These are phyloP conservation scores for Darksidea phi DNA, from an alignment of 495 filamentous ascomycete genomes.

Conservation along the genomic window DNA sequence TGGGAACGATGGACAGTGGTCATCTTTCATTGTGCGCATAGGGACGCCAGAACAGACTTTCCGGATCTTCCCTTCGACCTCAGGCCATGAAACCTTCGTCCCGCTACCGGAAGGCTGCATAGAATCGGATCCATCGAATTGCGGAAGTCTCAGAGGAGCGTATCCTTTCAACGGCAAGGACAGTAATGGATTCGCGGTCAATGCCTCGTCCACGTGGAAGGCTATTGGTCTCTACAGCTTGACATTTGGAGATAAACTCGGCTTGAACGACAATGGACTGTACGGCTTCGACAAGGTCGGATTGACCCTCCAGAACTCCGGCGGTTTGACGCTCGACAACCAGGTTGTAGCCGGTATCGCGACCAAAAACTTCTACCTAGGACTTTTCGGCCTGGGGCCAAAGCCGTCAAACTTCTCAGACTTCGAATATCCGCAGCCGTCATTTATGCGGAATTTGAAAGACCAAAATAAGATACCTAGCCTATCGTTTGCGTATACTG, in stretches of 20 bases:
- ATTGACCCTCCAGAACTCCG: slow-evolving; percentile 9
- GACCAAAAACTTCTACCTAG: slow-evolving; percentile 23
- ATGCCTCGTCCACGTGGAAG: slow-evolving; percentile 24
- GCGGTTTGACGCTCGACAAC: slow-evolving; percentile 2
- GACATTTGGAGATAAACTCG: slow-evolving; percentile 3
- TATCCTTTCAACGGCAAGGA: slow-evolving; percentile 12
- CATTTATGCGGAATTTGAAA: slow-evolving; percentile 18
- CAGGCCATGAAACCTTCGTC: slow-evolving; percentile 11
- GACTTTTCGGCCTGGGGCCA: slow-evolving; percentile 20
- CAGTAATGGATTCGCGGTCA: slow-evolving; percentile 12
- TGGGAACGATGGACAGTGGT: slow-evolving; percentile 31
- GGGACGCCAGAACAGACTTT: slow-evolving; percentile 26
- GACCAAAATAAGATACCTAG: slow-evolving; percentile 46
- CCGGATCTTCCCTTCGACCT: slow-evolving; percentile 12
- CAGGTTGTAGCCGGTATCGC: slow-evolving; percentile 24
- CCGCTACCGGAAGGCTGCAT: slow-evolving; percentile 14
- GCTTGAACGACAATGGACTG: slow-evolving; percentile 17
- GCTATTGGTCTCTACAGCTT: slow-evolving; percentile 12
- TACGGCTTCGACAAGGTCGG: slow-evolving; percentile 29
- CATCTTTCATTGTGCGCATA: slow-evolving; percentile 23
- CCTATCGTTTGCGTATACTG: slow-evolving; percentile 57
- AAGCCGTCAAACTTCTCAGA: slow-evolving; percentile 28
- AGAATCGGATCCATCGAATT: slow-evolving; percentile 13
- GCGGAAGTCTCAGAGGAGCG: slow-evolving; percentile 11
- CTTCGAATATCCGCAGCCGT: slow-evolving; percentile 21